Evolutionary conservation across 257 asterid genomes (phyloP).

Genomic region (Solanum bukasovii): DNA sequence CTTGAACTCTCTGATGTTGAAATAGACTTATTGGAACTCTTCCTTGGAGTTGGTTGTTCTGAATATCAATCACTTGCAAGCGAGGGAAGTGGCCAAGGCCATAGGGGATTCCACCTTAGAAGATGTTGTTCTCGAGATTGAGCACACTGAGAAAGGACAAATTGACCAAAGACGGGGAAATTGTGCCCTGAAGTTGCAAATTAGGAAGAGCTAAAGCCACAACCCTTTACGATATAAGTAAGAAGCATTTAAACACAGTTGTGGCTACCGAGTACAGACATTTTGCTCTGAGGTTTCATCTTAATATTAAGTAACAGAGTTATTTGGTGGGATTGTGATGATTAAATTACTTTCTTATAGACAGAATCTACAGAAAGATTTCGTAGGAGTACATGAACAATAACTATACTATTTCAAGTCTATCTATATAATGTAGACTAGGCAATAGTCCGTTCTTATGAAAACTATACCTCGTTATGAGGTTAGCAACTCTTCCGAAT

Average conservation of each 20-base stretch:
- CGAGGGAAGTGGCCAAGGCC: background rate
- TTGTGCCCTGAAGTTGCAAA: background rate
- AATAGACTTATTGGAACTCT: background rate
- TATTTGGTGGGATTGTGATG: too few species aligned
- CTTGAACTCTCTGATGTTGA: background rate
- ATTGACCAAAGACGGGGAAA: slow-evolving; percentile 17
- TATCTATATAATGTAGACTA: background rate
- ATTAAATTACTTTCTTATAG: background rate
- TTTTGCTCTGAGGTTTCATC: too few species aligned
- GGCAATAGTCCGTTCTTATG: background rate
- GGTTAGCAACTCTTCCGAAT: slow-evolving; percentile 39
- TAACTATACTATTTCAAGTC: background rate
- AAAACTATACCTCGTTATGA: slow-evolving; percentile 12
- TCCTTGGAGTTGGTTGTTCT: background rate
- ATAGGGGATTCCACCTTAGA: background rate
- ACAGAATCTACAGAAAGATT: background rate
- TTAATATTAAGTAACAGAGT: too few species aligned
- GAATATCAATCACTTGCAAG: background rate
- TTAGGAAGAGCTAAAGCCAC: slow-evolving; percentile 3
- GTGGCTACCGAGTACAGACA: background rate
- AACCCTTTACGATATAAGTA: background rate
- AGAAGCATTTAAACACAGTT: background rate
- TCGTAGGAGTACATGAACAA: background rate
- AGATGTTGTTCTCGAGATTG: slow-evolving; percentile 5
- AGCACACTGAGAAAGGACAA: slow-evolving; percentile 18